phyloP scores from a whole-genome alignment of 2,329 filamentous ascomycete genomes.

The Claviceps lovelessii region DNA sequence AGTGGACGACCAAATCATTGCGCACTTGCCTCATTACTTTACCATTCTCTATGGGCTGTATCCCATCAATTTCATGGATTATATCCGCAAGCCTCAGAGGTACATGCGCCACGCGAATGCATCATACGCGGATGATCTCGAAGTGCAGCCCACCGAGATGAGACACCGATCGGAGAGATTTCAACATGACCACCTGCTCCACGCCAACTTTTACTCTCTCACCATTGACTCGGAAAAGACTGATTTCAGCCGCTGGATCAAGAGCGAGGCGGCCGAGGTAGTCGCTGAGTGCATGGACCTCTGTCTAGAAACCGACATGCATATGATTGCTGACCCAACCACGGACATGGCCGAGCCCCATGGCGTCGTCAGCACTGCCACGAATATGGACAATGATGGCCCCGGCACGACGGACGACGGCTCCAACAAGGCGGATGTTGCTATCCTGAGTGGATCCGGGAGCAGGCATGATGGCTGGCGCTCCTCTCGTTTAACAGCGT shows the following conservation, averaged over 20 bases:
- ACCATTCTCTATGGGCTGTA: conserved; percentile 74
- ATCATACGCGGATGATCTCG: conserved; percentile 55
- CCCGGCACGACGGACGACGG: conserved; percentile 16
- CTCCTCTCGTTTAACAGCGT: conserved; percentile 37
- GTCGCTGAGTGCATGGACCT: conserved; percentile 66
- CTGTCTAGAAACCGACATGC: conserved; percentile 24
- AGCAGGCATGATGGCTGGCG: conserved; percentile 33
- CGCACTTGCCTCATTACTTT: conserved; percentile 60
- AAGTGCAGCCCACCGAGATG: conserved; percentile 66
- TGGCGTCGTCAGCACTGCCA: conserved; percentile 9
- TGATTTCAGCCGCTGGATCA: conserved; percentile 64
- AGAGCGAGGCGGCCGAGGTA: conserved; percentile 65
- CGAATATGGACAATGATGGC: conserved; percentile 12
- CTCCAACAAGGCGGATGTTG: conserved; percentile 21
- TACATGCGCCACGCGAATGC: conserved; percentile 63
- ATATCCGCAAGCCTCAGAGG: conserved; percentile 67
- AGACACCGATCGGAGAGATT: conserved; percentile 62
- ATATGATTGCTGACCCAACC: conserved; percentile 12
- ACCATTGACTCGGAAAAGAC: conserved; percentile 68
- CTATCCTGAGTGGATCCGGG: conserved; percentile 26
- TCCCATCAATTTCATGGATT: conserved; percentile 74
- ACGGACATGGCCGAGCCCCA: conserved; percentile 5
- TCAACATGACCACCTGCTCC: conserved; percentile 56
- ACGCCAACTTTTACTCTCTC: conserved; percentile 71
- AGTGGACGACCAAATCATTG: conserved; percentile 45